These are phyloP conservation scores for Rosa hybrid DNA, from an alignment of 331 rosid genomes.

Conservation along the genomic window DNA sequence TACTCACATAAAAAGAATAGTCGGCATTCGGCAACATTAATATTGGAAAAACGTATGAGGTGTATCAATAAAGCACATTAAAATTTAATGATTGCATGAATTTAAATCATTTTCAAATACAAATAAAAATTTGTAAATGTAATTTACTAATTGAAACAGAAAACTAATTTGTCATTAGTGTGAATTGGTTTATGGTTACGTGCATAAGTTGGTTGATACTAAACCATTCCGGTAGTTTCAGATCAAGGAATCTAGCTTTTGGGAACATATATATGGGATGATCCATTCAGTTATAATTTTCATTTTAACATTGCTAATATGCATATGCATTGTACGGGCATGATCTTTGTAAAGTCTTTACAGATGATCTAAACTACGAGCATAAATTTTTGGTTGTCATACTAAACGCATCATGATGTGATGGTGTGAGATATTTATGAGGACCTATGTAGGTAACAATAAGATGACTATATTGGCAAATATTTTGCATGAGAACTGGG, in stretches of 20 bases:
- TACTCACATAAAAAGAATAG: background rate
- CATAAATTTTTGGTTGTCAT: background rate
- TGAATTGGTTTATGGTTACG: background rate
- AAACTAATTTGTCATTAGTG: background rate
- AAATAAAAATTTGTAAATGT: background rate
- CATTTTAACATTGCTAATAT: background rate
- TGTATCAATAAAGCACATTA: background rate
- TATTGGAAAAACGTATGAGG: background rate
- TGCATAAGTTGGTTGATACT: too few species aligned
- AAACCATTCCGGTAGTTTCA: background rate
- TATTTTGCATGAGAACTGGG: background rate
- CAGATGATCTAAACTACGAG: background rate
- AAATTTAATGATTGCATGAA: background rate
- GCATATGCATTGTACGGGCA: too few species aligned
- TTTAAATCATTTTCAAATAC: background rate
- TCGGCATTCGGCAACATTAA: background rate
- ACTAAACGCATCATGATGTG: background rate
- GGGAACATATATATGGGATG: background rate
- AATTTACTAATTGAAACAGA: background rate
- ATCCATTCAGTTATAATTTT: background rate
- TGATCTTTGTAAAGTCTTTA: background rate
- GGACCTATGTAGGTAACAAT: background rate
- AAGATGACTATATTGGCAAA: background rate
- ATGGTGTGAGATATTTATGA: background rate
- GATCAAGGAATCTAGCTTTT: background rate